Evolutionary conservation across 768 basidiomycete genomes (phyloP), one percentile per base, ranked within the genome.

Genomic region (Auricularia cornea): DNA sequence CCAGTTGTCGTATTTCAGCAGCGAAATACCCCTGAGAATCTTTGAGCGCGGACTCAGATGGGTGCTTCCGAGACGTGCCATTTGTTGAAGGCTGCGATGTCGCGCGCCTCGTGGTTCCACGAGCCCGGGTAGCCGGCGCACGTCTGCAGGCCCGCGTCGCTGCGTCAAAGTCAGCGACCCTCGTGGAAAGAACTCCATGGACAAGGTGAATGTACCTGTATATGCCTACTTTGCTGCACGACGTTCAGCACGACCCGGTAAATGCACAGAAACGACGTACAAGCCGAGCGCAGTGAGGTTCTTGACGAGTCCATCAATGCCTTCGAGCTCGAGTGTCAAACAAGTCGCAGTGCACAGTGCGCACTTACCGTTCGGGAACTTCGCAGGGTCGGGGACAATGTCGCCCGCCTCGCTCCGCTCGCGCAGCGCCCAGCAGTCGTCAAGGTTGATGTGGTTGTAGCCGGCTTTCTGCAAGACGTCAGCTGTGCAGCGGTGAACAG

Each of bases 71-170:
- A n/a, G n/a, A 87, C 86, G 5, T 84, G 84, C 86, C 86, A 88
- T 57, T 83, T 79, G 56, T 80, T 80, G 74, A 88, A 88, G 10
- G 80, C 68, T 68, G 81, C 80, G 32, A 76, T 77, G 70, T 87
- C 86, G 64, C 72, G 64, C 35, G 48, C 11, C 31, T 31, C 29
- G n/a, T 29, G 18, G 0, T 44, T 41, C 1, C 3, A 57, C 16
- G 54, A 57, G 23, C 86, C 86, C 26, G 86, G 86, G 69, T 86
- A 88, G 12, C 80, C 63, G 54, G 80, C 78, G 67, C 62, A 88
- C 29, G 86, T 87, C 68, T 80, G 85, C 86, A 85, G 87, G 23
- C 86, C 86, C 0, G 86, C 79, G 66, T 86, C 84, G 64, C 85
- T 83, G 65, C 85, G 85, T 56, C 35, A 23, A 59, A 28, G 30